Evolutionary conservation across 371 early-diverging fungal species (phyloP), one percentile per base, ranked within the genome.

Genomic region (Syncephalastrum sp.): DNA sequence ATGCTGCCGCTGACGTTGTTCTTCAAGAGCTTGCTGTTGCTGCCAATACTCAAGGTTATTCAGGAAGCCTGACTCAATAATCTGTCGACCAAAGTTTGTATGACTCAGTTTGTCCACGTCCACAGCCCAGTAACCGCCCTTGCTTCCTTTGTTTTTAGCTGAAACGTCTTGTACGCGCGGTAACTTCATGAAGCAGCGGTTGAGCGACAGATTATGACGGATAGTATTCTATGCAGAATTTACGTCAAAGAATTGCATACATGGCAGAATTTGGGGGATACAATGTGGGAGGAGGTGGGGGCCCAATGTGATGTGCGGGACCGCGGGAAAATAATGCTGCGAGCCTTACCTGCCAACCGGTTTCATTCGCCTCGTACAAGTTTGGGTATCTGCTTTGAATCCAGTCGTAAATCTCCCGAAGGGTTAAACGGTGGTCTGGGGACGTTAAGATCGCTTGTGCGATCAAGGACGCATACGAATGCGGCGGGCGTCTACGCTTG

Each of bases 201-300:
- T 91, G 49, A 91, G 69, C 10, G 87, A 87, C 16, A 91, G 77
- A 65, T 91, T 91, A 71, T 91, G 91, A 17, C 91, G 72, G 33
- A 63, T 91, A 85, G 52, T 77, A 75, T 63, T 63, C 64, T 63
- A 68, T 53, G 91, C 63, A 13, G 88, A 88, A 29, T 33, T 8
- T 33, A 33, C 38, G 38, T 33, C 38, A 33, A 33, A 56, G 33
- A 44, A 42, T 50, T 27, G 25, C 19, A 47, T 49, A 53, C 46
- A 50, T 24, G 25, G 38, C 38, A 33, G 10, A 33, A 10, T 10
- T n/a, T 10, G 19, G 13, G 24, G 7, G 38, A 8, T 33, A 10
- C 8, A 10, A 29, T 56, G 8, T 5, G 43, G 29, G 5, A 15
- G 27, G 27, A 7, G 7, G 7, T 33, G 38, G 38, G 38, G 38